These are phyloP conservation scores for Aureobasidium sp. DNA, from an alignment of 2,329 filamentous ascomycete genomes.

Conservation along the genomic window DNA sequence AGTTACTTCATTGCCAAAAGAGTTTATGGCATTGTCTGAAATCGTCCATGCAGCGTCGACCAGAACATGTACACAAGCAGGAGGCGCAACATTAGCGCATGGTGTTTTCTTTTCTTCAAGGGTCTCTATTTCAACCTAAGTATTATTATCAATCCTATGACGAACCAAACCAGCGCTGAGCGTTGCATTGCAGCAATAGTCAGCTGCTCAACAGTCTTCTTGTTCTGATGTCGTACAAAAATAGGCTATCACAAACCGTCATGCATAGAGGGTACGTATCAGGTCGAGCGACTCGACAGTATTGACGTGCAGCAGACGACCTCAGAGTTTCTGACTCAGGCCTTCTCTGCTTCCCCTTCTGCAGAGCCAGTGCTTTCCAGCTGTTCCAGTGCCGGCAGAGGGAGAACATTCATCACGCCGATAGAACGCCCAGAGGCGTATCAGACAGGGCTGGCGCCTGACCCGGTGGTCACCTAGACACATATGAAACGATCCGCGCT, in stretches of 20 bases:
- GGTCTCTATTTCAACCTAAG: not conserved
- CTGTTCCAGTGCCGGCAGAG: not conserved
- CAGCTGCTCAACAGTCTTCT: not conserved
- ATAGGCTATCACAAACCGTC: not conserved
- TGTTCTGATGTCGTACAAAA: not conserved
- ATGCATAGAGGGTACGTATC: not conserved
- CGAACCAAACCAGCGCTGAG: not conserved
- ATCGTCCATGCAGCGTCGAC: not conserved
- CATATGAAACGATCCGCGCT: conserved; percentile 6
- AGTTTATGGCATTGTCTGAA: conserved; percentile 67
- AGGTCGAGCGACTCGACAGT: not conserved
- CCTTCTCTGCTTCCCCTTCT: not conserved
- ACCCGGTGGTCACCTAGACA: not conserved
- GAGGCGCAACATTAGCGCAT: not conserved
- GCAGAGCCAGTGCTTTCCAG: not conserved
- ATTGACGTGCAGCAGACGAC: not conserved
- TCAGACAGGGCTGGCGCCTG: not conserved
- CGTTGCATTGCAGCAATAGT: not conserved
- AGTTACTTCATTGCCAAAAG: conserved; percentile 79
- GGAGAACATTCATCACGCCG: not conserved
- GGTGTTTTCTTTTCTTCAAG: not conserved
- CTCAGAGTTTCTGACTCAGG: not conserved
- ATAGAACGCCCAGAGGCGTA: not conserved
- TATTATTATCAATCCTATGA: conserved; percentile 2
- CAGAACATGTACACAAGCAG: not conserved